These are phyloP conservation scores for Umbelopsis sp. DNA, from an alignment of 192 early-diverging fungal species.

Conservation along the genomic window DNA sequence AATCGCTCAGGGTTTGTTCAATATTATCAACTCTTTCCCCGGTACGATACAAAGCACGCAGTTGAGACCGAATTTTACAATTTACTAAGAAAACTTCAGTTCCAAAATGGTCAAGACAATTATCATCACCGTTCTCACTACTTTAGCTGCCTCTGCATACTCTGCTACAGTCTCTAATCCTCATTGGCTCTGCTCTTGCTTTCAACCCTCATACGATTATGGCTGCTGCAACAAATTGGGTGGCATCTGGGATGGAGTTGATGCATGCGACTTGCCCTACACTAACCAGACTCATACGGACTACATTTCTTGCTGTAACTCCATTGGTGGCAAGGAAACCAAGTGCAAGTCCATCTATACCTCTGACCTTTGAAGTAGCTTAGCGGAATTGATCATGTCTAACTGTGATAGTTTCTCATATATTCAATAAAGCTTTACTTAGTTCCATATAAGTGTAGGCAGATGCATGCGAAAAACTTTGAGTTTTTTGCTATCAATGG, in stretches of 20 bases:
- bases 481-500: no score
- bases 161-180: conserved; percentile 1
- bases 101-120: conserved; percentile 8
- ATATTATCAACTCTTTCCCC: not conserved
- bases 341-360: not conserved
- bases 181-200: not conserved
- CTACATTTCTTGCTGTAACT: not conserved
- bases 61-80: not conserved
- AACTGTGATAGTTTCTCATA: no score
- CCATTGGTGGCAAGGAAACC: not conserved
- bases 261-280: not conserved
- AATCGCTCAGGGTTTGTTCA: not conserved
- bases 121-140: conserved; percentile 1
- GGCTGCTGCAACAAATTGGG: not conserved
- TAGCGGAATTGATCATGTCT: no score
- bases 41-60: not conserved
- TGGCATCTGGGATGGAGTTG: not conserved
- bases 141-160: not conserved
- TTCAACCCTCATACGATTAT: not conserved
- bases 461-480: no score
- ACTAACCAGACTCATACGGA: not conserved
- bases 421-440: no score
- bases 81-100: not conserved
- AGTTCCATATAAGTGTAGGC: no score
- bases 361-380: not conserved